Evolutionary conservation across 2,329 filamentous ascomycete species (phyloP), one percentile per base, ranked within the genome.

Genomic region (Trichoderma semiorbis): DNA sequence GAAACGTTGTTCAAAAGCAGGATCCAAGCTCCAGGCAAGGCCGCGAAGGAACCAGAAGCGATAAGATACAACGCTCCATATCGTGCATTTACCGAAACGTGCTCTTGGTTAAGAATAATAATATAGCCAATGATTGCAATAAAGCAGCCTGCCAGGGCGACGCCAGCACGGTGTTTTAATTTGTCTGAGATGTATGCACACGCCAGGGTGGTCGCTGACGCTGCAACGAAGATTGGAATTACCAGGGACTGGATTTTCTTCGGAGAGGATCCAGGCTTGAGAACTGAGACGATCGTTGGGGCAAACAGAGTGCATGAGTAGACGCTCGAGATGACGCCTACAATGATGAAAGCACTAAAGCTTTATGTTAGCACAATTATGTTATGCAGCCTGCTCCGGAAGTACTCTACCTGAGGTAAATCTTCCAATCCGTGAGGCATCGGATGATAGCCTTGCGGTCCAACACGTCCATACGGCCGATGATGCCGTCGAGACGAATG

Each of bases 141-240:
- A 26, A 69, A 62, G 3, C 67, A 69, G 10, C 67, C 67, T n/a
- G 30, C 11, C 21, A 69, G 32, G n/a, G 57, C 39, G 12, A 69
- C 36, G 2, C 55, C 67, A 0, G 55, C 67, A 16, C 67, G 67
- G 39, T 69, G 67, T 11, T 62, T 69, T 7, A 62, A 30, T n/a
- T 69, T 69, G 58, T 69, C 67, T 18, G 67, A 69, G 28, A 69
- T 69, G 30, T 69, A 69, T 4, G 67, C 67, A 61, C 60, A 50
- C 14, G 28, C 18, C 10, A 69, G 12, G 18, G 67, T 69, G 10
- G 28, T 69, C 11, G 39, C 43, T 28, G 67, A 69, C 7, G 67
- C 67, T 12, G 57, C 57, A 5, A 69, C 21, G 5, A 69, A 69
- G 16, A 69, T 69, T 7, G 67, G 67, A 14, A 69, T 69, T 2